phyloP scores from a whole-genome alignment of 495 filamentous ascomycete species.

The Penicillium maclennaniae region DNA sequence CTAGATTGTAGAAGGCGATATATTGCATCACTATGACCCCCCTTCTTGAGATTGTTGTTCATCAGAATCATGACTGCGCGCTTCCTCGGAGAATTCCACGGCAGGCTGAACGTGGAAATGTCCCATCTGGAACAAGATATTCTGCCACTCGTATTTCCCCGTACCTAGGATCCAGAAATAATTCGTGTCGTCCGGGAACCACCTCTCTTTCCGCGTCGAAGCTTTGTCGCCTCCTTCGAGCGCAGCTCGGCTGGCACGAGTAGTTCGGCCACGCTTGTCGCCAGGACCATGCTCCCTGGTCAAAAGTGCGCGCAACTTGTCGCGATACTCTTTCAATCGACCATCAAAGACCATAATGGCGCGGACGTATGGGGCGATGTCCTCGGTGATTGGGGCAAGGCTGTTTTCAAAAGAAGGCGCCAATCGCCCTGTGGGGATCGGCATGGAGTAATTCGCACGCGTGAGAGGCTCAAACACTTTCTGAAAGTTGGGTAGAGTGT shows the following conservation, averaged over 20 bases:
- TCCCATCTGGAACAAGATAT: constrained; percentile 36
- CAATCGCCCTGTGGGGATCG: constrained; percentile 25
- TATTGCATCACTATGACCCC: neutral
- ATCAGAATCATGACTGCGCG: neutral
- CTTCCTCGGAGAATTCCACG: neutral
- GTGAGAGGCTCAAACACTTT: constrained; percentile 35
- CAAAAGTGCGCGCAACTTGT: constrained; percentile 58
- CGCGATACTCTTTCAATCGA: constrained; percentile 61
- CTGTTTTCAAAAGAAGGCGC: constrained; percentile 71
- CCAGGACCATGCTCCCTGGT: constrained; percentile 40
- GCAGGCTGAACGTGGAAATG: constrained; percentile 29
- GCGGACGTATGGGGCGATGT: constrained; percentile 82
- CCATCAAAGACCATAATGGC: constrained; percentile 73
- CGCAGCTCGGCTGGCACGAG: constrained; percentile 75
- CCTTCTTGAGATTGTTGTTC: neutral
- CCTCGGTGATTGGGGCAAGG: constrained; percentile 57
- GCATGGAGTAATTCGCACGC: constrained; percentile 28
- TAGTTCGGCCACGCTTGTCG: constrained; percentile 67
- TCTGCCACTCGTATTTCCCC: constrained; percentile 61
- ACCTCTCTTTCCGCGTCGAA: constrained; percentile 68
- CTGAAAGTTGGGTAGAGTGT: constrained; percentile 20
- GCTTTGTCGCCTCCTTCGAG: constrained; percentile 75
- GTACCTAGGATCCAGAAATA: constrained; percentile 60
- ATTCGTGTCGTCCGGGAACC: constrained; percentile 70
- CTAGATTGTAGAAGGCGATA: neutral